These are phyloP conservation scores for Penicillium pancosmium DNA, from an alignment of 495 filamentous ascomycete species.

Conservation along the genomic window DNA sequence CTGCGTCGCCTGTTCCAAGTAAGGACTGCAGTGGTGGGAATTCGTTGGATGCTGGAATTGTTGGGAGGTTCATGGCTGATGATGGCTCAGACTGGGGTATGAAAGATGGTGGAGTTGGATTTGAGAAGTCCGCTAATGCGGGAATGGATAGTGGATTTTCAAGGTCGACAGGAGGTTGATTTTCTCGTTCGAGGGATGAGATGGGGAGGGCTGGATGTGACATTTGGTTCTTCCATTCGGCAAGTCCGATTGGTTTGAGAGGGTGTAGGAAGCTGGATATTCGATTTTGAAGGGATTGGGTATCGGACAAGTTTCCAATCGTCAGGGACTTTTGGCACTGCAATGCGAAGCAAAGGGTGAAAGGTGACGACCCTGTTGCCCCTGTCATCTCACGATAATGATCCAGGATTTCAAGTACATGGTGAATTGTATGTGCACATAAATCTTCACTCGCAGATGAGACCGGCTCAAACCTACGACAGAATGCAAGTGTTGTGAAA, in stretches of 20 bases:
- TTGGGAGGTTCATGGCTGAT: neutral
- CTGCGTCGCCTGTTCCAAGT: conserved; percentile 5
- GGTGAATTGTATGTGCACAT: conserved; percentile 7
- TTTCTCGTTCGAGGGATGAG: neutral
- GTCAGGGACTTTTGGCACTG: conserved; percentile 18
- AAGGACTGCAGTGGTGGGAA: neutral
- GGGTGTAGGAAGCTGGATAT: conserved; percentile 2
- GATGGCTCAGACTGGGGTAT: neutral
- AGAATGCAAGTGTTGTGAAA: conserved; percentile 22
- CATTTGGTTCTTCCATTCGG: neutral
- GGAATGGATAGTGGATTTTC: neutral
- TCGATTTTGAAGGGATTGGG: neutral
- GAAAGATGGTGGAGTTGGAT: neutral
- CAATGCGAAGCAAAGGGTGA: conserved; percentile 24
- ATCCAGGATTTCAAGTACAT: conserved; percentile 21
- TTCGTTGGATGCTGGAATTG: neutral
- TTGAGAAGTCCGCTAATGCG: neutral
- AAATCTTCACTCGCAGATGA: conserved; percentile 7
- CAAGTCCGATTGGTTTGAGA: neutral
- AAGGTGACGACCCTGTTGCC: conserved; percentile 13
- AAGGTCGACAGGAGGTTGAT: neutral
- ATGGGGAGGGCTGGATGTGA: neutral
- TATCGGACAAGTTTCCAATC: neutral
- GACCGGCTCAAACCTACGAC: conserved; percentile 5
- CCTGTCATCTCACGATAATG: conserved; percentile 20